Evolutionary conservation across 2,329 filamentous ascomycete species (phyloP), one percentile per base, ranked within the genome.

Genomic region (Penicillium sp.): DNA sequence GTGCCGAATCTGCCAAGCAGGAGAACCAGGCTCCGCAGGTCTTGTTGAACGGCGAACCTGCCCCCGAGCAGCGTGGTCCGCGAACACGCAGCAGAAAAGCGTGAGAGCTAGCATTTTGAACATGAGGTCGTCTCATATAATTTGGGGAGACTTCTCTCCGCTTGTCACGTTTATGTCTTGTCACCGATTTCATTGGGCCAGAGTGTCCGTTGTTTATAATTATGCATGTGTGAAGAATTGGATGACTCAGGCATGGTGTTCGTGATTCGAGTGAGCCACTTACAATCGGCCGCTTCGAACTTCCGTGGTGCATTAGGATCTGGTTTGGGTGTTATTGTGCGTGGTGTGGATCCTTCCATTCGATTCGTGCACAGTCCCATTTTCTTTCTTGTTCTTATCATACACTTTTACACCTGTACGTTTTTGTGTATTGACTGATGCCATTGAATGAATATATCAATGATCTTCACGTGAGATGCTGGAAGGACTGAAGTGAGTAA

Each of bases 1-100:
- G 68, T 41, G 46, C 59, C 18, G 67, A 69, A 27, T 53, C 58
- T 41, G 45, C 53, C 29, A 60, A 60, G 47, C 66, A 71, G 57
- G 69, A 70, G 60, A 70, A 69, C 60, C 54, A 67, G 29, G 58
- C 70, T 2, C 71, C 73, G 9, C 65, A 71, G 52, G 69, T 77
- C 23, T 64, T 73, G 23, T 43, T 77, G 33, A 78, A 78, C 48
- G 75, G 75, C 6, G 58, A 73, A 49, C 72, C 72, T 20, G 64
- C 73, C 29, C 23, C 56, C 33, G 67, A 69, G 33, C 54, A 64
- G 48, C 60, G 62, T 27, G 54, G 58, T 33, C 65, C 63, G 18
- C 56, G 65, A 9, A 62, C 67, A 4, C 66, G 66, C 44, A 67
- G 68, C 54, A 59, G 62, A 37, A 68, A 69, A 54, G 63, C 59